These are phyloP conservation scores for Pouteria glomerata DNA, from an alignment of 148 eudicot genomes.

Conservation along the genomic window DNA sequence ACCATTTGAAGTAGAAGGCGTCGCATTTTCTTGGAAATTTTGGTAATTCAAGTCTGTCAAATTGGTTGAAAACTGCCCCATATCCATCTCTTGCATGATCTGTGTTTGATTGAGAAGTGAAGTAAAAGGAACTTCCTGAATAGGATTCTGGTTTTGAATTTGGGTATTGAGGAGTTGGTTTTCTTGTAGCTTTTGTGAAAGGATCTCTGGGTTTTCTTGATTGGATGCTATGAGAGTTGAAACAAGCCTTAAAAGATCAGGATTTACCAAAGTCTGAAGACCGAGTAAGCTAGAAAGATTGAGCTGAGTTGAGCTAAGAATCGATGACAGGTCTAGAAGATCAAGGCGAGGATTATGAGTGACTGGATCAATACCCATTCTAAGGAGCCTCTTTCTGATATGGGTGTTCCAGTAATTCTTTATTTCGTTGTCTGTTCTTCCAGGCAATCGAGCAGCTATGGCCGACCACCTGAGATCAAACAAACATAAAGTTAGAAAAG, in stretches of 20 bases:
- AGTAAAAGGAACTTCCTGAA: neutral
- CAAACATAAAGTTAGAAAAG: neutral
- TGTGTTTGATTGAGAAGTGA: neutral
- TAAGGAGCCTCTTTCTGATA: slow-evolving; percentile 35
- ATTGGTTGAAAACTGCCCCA: slow-evolving; percentile 5
- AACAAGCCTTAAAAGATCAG: slow-evolving; percentile 24
- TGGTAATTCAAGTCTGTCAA: neutral
- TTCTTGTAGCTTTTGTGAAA: slow-evolving; percentile 23
- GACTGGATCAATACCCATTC: slow-evolving; percentile 42
- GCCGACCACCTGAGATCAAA: slow-evolving; percentile 37
- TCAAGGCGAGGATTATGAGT: slow-evolving; percentile 46
- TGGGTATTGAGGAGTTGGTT: slow-evolving; percentile 17
- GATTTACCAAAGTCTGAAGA: slow-evolving; percentile 33
- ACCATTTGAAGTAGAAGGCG: neutral
- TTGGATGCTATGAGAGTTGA: slow-evolving; percentile 17
- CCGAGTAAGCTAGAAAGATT: slow-evolving; percentile 28
- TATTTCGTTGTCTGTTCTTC: slow-evolving; percentile 41
- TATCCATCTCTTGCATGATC: neutral
- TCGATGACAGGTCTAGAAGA: slow-evolving; percentile 26
- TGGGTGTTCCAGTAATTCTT: slow-evolving; percentile 46
- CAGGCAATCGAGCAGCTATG: slow-evolving; percentile 38
- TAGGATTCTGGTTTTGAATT: slow-evolving; percentile 15
- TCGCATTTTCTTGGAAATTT: slow-evolving; percentile 6
- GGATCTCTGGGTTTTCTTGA: slow-evolving; percentile 6
- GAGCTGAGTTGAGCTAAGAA: slow-evolving; percentile 28